Evolutionary conservation across 2,329 filamentous ascomycete genomes (phyloP).

Genomic region (Ceratocystis huliohia): DNA sequence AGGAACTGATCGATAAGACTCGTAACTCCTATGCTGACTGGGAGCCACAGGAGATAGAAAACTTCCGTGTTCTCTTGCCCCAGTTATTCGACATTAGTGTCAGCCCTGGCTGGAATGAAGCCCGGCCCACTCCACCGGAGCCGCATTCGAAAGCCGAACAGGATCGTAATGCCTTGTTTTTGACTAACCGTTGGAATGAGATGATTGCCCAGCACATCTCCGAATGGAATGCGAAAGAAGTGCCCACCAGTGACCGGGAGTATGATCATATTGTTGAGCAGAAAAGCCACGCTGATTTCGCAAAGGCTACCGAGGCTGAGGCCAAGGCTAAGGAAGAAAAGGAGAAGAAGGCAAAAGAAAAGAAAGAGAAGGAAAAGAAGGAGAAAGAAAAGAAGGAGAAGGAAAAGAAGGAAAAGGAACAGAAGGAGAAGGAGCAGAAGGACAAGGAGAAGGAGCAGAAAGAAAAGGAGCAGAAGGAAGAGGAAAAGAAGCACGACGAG

Average conservation of each 20-base stretch:
- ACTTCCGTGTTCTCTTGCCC: conserved; percentile 41
- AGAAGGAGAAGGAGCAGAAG: not conserved
- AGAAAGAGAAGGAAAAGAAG: not conserved
- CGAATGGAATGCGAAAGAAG: conserved; percentile 32
- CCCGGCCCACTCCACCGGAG: conserved; percentile 32
- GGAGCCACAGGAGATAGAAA: conserved; percentile 27
- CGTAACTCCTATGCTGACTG: conserved; percentile 25
- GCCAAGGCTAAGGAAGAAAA: not conserved
- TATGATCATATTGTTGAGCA: conserved; percentile 13
- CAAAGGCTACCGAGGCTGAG: not conserved
- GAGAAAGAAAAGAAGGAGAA: not conserved
- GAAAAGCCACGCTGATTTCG: not conserved
- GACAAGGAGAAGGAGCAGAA: not conserved
- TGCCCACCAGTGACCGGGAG: conserved; percentile 22
- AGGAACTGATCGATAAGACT: conserved; percentile 25
- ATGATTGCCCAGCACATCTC: conserved; percentile 31
- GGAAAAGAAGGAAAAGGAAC: not conserved
- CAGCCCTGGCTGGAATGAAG: conserved; percentile 39
- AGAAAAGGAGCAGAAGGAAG: not conserved
- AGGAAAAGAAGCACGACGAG: not conserved
- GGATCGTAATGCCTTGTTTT: conserved; percentile 40
- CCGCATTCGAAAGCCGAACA: conserved; percentile 40
- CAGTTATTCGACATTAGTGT: conserved; percentile 42
- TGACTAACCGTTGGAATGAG: conserved; percentile 41
- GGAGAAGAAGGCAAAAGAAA: not conserved